phyloP scores from a whole-genome alignment of 192 early-diverging fungal species.

The Entomortierella parvispora region DNA sequence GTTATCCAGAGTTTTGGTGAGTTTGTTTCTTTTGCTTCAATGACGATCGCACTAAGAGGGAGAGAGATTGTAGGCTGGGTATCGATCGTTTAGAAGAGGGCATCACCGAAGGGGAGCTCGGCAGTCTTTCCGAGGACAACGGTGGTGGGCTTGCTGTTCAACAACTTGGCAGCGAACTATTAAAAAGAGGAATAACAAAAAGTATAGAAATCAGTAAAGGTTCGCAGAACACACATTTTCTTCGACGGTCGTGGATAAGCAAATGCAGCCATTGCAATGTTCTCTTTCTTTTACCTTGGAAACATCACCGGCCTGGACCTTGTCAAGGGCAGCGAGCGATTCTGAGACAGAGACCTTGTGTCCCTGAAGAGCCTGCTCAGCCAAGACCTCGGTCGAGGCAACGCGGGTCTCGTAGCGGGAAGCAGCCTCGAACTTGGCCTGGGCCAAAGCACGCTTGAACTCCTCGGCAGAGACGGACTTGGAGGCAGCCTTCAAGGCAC shows the following conservation, averaged over 20 bases:
- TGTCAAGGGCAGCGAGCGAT: slow-evolving; percentile 32
- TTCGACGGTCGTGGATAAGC: slow-evolving; percentile 17
- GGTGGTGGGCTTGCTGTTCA: slow-evolving; percentile 77
- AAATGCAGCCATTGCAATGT: no score
- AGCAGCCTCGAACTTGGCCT: slow-evolving; percentile 68
- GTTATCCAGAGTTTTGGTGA: no score
- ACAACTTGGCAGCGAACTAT: slow-evolving; percentile 68
- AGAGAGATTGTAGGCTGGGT: no score
- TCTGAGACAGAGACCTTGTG: slow-evolving; percentile 31
- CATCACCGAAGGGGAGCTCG: slow-evolving; percentile 81
- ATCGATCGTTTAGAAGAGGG: slow-evolving; percentile 59
- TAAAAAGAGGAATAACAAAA: not conserved
- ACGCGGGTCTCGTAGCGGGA: slow-evolving; percentile 56
- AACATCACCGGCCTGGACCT: slow-evolving; percentile 38
- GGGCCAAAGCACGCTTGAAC: slow-evolving; percentile 71
- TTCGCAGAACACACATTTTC: not conserved
- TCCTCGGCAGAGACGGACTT: slow-evolving; percentile 60
- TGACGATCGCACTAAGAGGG: no score
- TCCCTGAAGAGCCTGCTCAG: slow-evolving; percentile 54
- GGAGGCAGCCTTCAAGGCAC: slow-evolving; percentile 68
- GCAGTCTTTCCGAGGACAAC: slow-evolving; percentile 80
- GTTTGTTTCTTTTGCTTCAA: no score
- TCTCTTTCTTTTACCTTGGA: slow-evolving; percentile 57
- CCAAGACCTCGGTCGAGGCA: slow-evolving; percentile 59
- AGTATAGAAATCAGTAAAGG: not conserved